Percentiles rank a stretch among this genome's conserved stretches.
These are phyloP conservation scores for Sarcodon aspratus DNA, from an alignment of 768 basidiomycete species.

Conservation along the genomic window DNA sequence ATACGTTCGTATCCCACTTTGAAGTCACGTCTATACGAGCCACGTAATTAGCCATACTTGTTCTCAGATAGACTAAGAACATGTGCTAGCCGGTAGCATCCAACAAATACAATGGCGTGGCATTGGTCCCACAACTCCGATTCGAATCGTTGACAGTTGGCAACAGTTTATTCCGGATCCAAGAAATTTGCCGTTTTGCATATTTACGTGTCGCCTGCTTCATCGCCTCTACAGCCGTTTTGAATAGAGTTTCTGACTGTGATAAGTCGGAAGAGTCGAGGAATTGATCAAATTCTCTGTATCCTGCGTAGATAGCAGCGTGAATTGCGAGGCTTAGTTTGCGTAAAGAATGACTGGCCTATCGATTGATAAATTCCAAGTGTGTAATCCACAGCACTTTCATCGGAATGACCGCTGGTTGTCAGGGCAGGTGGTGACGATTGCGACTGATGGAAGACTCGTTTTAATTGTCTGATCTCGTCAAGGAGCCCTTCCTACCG, in stretches of 20 bases:
- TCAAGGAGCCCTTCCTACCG: slow-evolving; percentile 65
- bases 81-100: slow-evolving; percentile 52
- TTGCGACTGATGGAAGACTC: slow-evolving; percentile 1
- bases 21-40: slow-evolving; percentile 33
- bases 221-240: slow-evolving; percentile 60
- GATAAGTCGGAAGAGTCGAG: slow-evolving; percentile 32
- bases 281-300: slow-evolving; percentile 78
- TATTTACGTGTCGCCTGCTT: slow-evolving; percentile 85
- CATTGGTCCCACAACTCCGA: slow-evolving; percentile 12
- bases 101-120: slow-evolving; percentile 36
- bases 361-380: slow-evolving; percentile 92
- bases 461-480: slow-evolving; percentile 55
- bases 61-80: background rate
- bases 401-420: background rate
- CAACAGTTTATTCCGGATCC: slow-evolving; percentile 85
- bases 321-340: slow-evolving; percentile 4
- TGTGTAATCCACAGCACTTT: slow-evolving; percentile 43
- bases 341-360: slow-evolving; percentile 32
- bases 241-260: slow-evolving; percentile 26
- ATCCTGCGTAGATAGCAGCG: slow-evolving; percentile 40
- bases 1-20: slow-evolving; percentile 48
- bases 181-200: slow-evolving; percentile 82
- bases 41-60: background rate
- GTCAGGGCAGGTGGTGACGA: slow-evolving; percentile 1
- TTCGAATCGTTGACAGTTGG: slow-evolving; percentile 53